Percentiles rank a stretch among this genome's conserved stretches.
Conservation (phyloP, 1,284 basidiomycete genomes). For the Fomitopsis palustris region DNA sequence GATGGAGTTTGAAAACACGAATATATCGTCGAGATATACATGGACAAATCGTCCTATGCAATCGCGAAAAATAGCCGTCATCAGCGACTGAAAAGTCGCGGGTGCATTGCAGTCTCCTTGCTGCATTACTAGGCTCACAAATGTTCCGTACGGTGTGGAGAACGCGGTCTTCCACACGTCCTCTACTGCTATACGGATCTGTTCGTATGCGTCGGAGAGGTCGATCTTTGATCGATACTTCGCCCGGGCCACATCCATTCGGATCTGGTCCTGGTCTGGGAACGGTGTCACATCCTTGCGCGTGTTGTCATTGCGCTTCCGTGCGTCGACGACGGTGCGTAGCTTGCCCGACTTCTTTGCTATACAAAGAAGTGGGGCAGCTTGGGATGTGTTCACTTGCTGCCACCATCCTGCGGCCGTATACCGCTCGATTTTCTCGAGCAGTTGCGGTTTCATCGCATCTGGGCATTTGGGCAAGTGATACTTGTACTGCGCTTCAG, state of each 20-base stretch:
- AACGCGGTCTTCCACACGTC: conserved; percentile 6
- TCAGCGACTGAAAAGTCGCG: conserved; percentile 30
- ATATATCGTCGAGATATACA: conserved; percentile 33
- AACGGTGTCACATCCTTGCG: conserved; percentile 26
- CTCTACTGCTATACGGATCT: conserved; percentile 7
- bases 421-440: conserved; percentile 23
- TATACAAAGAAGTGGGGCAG: no score
- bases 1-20: conserved; percentile 25
- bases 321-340: conserved; percentile 14
- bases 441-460: conserved; percentile 11
- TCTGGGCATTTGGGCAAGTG: conserved; percentile 22
- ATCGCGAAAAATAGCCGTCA: conserved; percentile 28
- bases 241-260: no score
- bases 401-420: conserved; percentile 8
- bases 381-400: no score
- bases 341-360: no score
- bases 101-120: no score
- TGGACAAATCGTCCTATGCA: conserved; percentile 27
- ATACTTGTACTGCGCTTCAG: conserved; percentile 18
- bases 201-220: conserved; percentile 28
- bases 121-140: no score
- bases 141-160: no score
- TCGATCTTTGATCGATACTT: no score
- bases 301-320: conserved; percentile 27
- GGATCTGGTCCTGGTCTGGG: no score